Evolutionary conservation across 176 grass and related monocot species (phyloP).

Genomic region (Oryza glaberrima): DNA sequence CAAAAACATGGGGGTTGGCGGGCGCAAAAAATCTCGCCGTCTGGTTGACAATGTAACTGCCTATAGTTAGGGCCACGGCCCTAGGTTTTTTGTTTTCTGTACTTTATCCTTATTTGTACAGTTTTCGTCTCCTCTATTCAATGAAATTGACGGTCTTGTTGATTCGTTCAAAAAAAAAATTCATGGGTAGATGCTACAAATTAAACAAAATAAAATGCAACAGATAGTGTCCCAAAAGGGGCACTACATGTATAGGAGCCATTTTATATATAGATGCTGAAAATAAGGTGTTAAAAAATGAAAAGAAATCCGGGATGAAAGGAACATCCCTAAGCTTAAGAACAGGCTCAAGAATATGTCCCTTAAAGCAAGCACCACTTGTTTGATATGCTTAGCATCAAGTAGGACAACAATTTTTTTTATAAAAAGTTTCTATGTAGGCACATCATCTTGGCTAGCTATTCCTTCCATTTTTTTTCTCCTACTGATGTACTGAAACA

Average conservation of each 20-base stretch:
- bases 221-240: background rate
- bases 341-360: conserved; percentile 57
- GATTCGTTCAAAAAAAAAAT: background rate
- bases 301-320: conserved; percentile 58
- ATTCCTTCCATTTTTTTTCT: conserved; percentile 35
- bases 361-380: conserved; percentile 56
- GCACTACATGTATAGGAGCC: conserved; percentile 36
- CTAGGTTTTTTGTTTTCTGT: too few relatives aligned
- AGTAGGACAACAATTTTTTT: conserved; percentile 21
- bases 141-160: too few relatives aligned
- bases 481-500: conserved; percentile 32
- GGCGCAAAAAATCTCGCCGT: too few relatives aligned
- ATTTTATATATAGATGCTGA: conserved; percentile 37
- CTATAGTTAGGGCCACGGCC: too few relatives aligned
- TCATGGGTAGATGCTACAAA: conserved; percentile 19
- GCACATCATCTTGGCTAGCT: conserved; percentile 46
- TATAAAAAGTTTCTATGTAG: conserved; percentile 41
- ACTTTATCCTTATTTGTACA: too few relatives aligned
- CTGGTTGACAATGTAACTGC: too few relatives aligned
- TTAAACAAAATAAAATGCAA: background rate
- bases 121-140: too few relatives aligned
- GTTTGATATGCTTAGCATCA: conserved; percentile 48
- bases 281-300: conserved; percentile 43
- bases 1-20: too few relatives aligned
- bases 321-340: conserved; percentile 44